These are phyloP conservation scores for Calonectria naviculata DNA, from an alignment of 2,329 filamentous ascomycete species.

Conservation along the genomic window DNA sequence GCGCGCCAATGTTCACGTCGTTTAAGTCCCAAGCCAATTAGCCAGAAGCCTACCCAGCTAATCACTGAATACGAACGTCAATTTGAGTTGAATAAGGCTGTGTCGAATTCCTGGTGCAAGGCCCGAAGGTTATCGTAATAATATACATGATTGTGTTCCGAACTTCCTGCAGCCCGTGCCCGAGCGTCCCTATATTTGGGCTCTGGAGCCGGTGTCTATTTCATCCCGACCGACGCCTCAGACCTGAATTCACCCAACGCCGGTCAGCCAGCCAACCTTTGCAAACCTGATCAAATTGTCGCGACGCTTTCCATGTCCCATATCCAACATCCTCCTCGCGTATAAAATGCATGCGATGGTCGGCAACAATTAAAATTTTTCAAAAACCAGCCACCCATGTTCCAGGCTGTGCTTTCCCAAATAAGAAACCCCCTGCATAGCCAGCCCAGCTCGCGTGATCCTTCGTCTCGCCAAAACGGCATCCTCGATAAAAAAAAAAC, in stretches of 20 bases:
- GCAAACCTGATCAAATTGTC: neutral
- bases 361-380: neutral
- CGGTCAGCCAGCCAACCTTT: neutral
- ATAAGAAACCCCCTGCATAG: neutral
- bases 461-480: neutral
- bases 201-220: neutral
- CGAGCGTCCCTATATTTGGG: neutral
- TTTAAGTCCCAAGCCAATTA: slow-evolving; percentile 9
- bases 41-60: neutral
- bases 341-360: neutral
- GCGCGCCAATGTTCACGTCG: slow-evolving; percentile 11
- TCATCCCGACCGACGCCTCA: neutral
- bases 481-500: neutral
- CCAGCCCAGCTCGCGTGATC: slow-evolving; percentile 1
- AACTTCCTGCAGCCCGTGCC: neutral
- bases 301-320: neutral
- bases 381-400: neutral
- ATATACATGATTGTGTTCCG: neutral
- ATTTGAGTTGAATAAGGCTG: neutral
- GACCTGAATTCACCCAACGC: neutral
- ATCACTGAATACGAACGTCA: slow-evolving; percentile 1
- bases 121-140: neutral
- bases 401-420: neutral
- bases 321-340: neutral
- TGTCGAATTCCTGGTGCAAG: neutral